These are phyloP conservation scores for Boletus sp. DNA, from an alignment of 768 basidiomycete species.

Conservation along the genomic window DNA sequence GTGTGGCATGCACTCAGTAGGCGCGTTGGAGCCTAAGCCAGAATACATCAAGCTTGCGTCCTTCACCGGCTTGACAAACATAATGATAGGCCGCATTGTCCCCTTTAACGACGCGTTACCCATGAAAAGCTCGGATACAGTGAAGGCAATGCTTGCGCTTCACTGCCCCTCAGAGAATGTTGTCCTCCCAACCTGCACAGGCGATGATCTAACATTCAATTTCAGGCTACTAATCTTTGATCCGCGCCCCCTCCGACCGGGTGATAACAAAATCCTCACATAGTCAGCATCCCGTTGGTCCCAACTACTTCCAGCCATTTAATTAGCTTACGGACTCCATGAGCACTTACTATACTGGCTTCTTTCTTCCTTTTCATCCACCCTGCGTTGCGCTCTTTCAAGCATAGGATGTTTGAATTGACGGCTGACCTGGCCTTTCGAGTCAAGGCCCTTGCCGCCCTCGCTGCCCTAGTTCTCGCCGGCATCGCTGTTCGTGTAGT, in stretches of 20 bases:
- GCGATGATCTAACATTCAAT: neutral
- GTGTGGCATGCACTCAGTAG: neutral
- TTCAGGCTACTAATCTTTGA: neutral
- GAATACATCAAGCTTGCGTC: neutral
- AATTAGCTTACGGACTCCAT: neutral
- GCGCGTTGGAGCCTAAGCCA: neutral
- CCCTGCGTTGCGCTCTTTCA: neutral
- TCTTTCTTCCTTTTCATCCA: neutral
- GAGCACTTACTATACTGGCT: too few species aligned
- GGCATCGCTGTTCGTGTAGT: conserved; percentile 5
- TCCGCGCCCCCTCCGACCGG: neutral
- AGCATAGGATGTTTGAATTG: conserved; percentile 6
- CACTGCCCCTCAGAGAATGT: neutral
- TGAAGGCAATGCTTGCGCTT: neutral
- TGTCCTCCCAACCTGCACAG: neutral
- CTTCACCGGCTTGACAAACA: neutral
- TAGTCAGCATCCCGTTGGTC: neutral
- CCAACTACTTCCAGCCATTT: conserved; percentile 10
- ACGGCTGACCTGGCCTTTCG: conserved; percentile 4
- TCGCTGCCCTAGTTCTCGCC: conserved; percentile 18
- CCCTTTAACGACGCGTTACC: neutral
- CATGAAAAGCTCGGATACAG: neutral
- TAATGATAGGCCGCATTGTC: neutral
- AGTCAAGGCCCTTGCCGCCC: conserved; percentile 16
- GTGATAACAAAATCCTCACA: neutral